Conservation (phyloP, 257 asterid species). For the Misopates orontium region DNA sequence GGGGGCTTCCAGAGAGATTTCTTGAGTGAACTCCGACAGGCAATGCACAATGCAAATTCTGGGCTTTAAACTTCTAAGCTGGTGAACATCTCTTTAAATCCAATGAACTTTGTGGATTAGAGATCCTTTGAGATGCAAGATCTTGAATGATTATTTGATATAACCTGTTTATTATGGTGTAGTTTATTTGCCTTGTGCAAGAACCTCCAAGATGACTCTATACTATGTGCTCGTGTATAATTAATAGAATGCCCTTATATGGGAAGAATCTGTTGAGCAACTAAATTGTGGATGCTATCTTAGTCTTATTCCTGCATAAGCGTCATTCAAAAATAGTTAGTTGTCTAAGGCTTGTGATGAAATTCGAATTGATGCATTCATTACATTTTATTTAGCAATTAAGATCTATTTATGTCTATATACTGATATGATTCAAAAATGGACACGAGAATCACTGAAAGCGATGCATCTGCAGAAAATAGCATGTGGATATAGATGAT, state of each 20-base stretch:
- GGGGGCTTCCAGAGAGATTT: constrained; percentile 72
- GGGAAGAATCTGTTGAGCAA: constrained; percentile 17
- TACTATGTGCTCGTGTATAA: constrained; percentile 30
- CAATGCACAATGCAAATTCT: constrained; percentile 57
- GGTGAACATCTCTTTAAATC: constrained; percentile 28
- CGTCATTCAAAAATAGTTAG: neutral
- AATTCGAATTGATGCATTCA: neutral
- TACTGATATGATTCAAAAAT: no score
- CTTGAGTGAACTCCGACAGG: constrained; percentile 67
- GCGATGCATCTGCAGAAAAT: no score
- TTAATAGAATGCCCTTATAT: constrained; percentile 18
- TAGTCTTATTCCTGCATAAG: neutral
- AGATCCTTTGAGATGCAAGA: constrained; percentile 23
- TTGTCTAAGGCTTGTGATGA: neutral
- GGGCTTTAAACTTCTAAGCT: constrained; percentile 36
- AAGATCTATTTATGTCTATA: no score
- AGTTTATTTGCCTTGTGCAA: constrained; percentile 24
- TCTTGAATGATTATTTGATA: constrained; percentile 28
- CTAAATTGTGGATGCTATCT: neutral
- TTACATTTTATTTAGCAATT: neutral
- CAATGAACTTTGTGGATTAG: constrained; percentile 16
- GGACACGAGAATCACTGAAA: no score
- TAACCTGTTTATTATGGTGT: constrained; percentile 25
- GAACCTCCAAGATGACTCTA: constrained; percentile 21
- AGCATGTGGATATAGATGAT: no score